Base-by-base conservation (phyloP, 306 rosid species). In the Vigna nakashimae region DNA sequence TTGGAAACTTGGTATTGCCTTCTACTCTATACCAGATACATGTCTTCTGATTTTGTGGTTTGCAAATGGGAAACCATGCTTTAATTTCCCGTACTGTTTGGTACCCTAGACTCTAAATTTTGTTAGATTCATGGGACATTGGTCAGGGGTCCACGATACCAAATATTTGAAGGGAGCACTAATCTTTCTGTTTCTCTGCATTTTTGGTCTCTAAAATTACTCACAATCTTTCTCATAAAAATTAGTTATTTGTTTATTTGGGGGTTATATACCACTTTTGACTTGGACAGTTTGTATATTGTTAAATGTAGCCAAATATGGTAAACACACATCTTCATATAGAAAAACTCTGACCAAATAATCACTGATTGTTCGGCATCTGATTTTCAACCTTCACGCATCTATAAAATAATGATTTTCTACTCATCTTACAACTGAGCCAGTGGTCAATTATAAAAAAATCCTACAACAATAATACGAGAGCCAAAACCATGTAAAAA, bases 91-190 rank as follows among this genome's bases (percentile, higher is more conserved):
- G 84, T 74, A 78, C 79, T 38, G 28, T 65, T 73, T 62, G 65
- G 79, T 67, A 68, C 74, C 75, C 10, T 45, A 24, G n/a, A 42
- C 82, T 43, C 68, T 52, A 50, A 51, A 66, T 63, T 18, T 62
- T 62, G 74, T 72, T 70, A 36, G 81, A 81, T 82, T 74, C 66
- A 66, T 69, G 69, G 83, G 85, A 74, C 79, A 73, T 11, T 73
- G 71, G 28, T 50, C 51, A 58, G 16, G 64, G 40, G 40, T 73
- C 85, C 63, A 45, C 62, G 32, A 30, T 59, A n/a, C 49, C 60
- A 12, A 65, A n/a, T 38, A 42, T 58, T 13, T 57, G 58, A 72
- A 43, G 46, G 13, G 2, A 58, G 67, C 43, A 16, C 36, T 66
- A 32, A 73, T 16, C 0, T 1, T 13, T 46, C n/a, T 38, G 4